These are phyloP conservation scores for Colletotrichum truncatum DNA, from an alignment of 2,329 filamentous ascomycete genomes.

Conservation along the genomic window DNA sequence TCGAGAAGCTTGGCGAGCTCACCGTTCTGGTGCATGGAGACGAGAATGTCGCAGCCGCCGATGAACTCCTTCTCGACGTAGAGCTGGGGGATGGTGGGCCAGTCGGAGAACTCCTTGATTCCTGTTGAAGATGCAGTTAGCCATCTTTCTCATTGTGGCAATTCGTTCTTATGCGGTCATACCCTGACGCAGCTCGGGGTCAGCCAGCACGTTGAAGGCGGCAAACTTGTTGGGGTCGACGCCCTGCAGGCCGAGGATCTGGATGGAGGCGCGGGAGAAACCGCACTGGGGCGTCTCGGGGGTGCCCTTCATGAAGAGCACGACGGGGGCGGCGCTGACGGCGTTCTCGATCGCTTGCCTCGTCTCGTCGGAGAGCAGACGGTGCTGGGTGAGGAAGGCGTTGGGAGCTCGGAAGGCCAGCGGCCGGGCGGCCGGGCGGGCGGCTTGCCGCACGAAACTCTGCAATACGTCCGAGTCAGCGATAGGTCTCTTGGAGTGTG, in stretches of 20 bases:
- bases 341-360: constrained; percentile 89
- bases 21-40: constrained; percentile 97
- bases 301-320: constrained; percentile 99
- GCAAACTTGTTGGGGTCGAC: constrained; percentile 96
- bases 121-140: constrained; percentile 62
- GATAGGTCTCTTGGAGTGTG: neutral
- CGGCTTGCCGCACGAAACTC: constrained; percentile 48
- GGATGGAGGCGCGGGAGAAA: constrained; percentile 93
- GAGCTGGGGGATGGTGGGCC: constrained; percentile 97
- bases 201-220: constrained; percentile 97
- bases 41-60: constrained; percentile 96
- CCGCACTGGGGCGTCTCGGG: constrained; percentile 96
- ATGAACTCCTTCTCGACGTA: constrained; percentile 97
- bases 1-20: constrained; percentile 91
- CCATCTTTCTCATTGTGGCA: neutral
- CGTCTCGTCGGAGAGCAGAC: constrained; percentile 83
- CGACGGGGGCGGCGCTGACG: constrained; percentile 86
- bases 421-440: constrained; percentile 42
- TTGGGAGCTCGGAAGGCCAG: constrained; percentile 31
- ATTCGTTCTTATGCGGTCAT: constrained; percentile 35
- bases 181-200: constrained; percentile 86
- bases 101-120: constrained; percentile 99
- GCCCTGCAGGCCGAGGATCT: constrained; percentile 93
- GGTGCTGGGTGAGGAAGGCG: constrained; percentile 51
- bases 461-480: constrained; percentile 33